Conservation (phyloP, 331 rosid genomes). For the Prunus yedoensis region DNA sequence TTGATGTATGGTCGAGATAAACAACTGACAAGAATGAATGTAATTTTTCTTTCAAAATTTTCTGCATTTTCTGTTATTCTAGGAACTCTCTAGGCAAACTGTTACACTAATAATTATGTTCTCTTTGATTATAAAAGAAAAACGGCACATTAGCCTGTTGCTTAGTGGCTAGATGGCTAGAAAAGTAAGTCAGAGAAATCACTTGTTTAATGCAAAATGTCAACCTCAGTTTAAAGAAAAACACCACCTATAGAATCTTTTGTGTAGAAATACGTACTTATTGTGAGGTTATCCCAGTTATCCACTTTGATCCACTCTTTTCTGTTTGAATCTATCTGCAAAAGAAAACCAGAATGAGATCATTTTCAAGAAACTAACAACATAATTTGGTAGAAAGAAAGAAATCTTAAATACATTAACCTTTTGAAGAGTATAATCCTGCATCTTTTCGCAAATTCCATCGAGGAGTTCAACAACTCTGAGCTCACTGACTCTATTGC, state of each 20-base stretch:
- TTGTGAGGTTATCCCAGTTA: constrained; percentile 71
- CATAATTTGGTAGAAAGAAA: neutral
- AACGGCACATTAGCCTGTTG: neutral
- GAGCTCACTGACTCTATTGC: constrained; percentile 75
- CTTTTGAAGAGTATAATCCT: constrained; percentile 76
- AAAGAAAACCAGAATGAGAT: constrained; percentile 20
- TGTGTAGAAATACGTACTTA: constrained; percentile 44
- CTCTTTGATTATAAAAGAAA: neutral
- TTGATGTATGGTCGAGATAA: neutral
- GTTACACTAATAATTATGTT: neutral
- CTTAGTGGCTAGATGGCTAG: neutral
- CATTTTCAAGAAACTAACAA: neutral
- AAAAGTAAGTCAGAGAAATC: neutral
- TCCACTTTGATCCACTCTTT: constrained; percentile 74
- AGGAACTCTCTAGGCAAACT: neutral
- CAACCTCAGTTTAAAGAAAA: neutral
- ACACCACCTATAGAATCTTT: neutral
- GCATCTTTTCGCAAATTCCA: constrained; percentile 94
- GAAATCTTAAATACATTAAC: constrained; percentile 26
- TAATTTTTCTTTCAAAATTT: neutral
- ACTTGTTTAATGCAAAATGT: neutral
- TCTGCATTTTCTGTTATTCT: neutral
- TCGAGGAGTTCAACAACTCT: constrained; percentile 93
- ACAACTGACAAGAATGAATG: neutral
- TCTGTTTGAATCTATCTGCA: constrained; percentile 51